A percentile compares a stretch with the other conserved stretches of the same genome.
Conservation (phyloP, 2,329 filamentous ascomycete genomes). For the Saccharata proteae region DNA sequence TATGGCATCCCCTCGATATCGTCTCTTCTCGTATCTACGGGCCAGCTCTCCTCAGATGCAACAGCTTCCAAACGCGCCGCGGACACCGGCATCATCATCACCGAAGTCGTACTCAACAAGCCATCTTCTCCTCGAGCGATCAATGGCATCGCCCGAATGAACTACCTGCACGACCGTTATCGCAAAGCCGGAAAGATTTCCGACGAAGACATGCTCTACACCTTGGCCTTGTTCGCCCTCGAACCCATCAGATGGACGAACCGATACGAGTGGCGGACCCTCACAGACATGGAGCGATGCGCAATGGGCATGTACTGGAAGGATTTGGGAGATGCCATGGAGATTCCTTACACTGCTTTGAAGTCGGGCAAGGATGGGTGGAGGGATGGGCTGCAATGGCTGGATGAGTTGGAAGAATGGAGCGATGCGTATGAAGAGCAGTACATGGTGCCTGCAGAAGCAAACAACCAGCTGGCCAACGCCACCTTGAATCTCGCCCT, state of each 20-base stretch:
- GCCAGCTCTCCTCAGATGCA: conserved; percentile 12
- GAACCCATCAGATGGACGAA: conserved; percentile 13
- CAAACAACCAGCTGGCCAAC: conserved; percentile 25
- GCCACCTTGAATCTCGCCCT: no score
- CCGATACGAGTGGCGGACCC: conserved; percentile 14
- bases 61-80: conserved; percentile 13
- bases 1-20: conserved; percentile 15
- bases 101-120: conserved; percentile 13
- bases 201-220: conserved; percentile 13
- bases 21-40: conserved; percentile 13
- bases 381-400: conserved; percentile 18
- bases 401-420: conserved; percentile 15
- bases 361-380: conserved; percentile 14
- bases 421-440: conserved; percentile 13
- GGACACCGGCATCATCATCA: conserved; percentile 16
- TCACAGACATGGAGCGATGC: conserved; percentile 17
- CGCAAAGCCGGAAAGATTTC: conserved; percentile 14
- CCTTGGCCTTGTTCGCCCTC: conserved; percentile 11
- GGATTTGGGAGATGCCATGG: conserved; percentile 18
- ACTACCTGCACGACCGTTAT: conserved; percentile 13
- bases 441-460: conserved; percentile 12
- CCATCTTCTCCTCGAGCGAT: conserved; percentile 12
- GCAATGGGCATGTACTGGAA: conserved; percentile 17
- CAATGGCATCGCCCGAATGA: conserved; percentile 13
- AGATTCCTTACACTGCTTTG: conserved; percentile 16